phyloP scores from a whole-genome alignment of 202 grass and related monocot species.

The Hordeum pubiflorum region DNA sequence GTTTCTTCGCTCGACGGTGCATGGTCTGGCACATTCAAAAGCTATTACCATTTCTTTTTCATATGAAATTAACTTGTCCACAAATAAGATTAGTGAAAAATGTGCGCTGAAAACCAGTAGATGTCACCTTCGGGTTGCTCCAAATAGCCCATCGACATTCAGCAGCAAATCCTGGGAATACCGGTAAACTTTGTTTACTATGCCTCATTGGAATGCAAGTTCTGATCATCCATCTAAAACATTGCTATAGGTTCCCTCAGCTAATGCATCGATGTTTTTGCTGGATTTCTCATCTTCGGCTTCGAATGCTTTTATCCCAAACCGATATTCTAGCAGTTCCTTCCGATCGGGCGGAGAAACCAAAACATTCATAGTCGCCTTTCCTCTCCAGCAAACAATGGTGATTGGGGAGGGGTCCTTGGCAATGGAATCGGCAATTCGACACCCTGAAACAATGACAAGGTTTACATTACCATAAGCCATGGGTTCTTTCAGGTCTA shows the following conservation, averaged over 20 bases:
- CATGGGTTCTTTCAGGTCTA: neutral
- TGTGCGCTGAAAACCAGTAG: neutral
- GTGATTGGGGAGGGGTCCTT: conserved; percentile 51
- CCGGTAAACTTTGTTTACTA: neutral
- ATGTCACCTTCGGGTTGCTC: neutral
- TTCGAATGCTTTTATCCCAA: neutral
- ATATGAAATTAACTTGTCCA: neutral
- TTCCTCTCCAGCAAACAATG: conserved; percentile 98
- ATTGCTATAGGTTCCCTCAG: neutral
- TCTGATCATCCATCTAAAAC: conserved; percentile 21
- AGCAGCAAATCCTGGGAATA: neutral
- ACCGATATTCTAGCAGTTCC: conserved; percentile 65
- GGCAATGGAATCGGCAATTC: neutral
- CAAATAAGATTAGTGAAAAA: neutral
- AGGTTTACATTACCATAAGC: conserved; percentile 4
- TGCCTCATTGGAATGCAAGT: neutral
- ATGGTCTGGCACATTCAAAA: no score
- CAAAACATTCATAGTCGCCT: conserved; percentile 68
- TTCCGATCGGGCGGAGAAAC: conserved; percentile 66
- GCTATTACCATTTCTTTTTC: neutral
- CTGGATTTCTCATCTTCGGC: conserved; percentile 6
- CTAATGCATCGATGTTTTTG: conserved; percentile 4
- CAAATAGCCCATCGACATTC: neutral
- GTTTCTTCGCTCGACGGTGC: neutral
- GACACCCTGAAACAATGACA: conserved; percentile 28